Conservation (phyloP, 345 rosid species). For the Dipteronia sinensis region DNA sequence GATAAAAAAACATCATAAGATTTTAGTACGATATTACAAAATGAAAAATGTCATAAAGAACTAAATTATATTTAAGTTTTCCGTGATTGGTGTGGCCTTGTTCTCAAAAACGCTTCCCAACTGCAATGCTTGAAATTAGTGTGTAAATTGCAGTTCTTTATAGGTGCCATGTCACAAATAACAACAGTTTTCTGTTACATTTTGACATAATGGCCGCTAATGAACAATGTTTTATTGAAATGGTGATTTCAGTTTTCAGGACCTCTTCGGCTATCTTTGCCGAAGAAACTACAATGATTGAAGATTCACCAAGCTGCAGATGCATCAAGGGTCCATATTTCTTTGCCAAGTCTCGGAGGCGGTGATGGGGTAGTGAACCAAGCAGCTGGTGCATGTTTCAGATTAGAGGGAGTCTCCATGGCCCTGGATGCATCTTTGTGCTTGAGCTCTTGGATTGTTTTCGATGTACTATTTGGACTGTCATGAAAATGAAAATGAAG, state of each 20-base stretch:
- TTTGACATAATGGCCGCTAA: too few species aligned
- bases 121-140: too few species aligned
- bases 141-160: too few species aligned
- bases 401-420: not conserved
- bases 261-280: constrained; percentile 30
- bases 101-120: too few species aligned
- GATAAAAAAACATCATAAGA: too few species aligned
- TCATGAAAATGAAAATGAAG: constrained; percentile 14
- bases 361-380: constrained; percentile 35
- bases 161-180: too few species aligned
- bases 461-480: not conserved
- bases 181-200: too few species aligned
- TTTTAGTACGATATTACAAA: too few species aligned
- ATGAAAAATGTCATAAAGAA: too few species aligned
- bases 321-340: constrained; percentile 39
- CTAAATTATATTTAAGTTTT: too few species aligned
- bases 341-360: not conserved
- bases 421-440: not conserved
- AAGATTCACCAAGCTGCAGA: constrained; percentile 39
- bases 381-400: constrained; percentile 8
- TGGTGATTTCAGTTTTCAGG: constrained; percentile 27
- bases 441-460: not conserved
- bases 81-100: too few species aligned
- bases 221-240: too few species aligned
- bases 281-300: constrained; percentile 31